Evolutionary conservation across 371 early-diverging fungal species (phyloP).

Genomic region (Basidiobolus meristosporus): DNA sequence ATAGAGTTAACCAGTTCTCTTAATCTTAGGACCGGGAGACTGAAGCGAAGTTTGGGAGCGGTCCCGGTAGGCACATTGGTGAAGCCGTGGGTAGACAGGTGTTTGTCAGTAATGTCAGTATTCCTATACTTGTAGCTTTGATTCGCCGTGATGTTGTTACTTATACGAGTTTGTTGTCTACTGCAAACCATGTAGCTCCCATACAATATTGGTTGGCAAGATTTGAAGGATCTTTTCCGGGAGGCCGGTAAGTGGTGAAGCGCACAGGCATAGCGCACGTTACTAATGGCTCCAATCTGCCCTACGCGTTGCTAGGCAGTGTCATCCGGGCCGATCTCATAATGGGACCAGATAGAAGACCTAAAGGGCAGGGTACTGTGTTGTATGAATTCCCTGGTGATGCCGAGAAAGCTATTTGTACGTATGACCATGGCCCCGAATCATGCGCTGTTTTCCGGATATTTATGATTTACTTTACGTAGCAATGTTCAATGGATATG

Average conservation of each 20-base stretch:
- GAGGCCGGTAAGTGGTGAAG: constrained; percentile 19
- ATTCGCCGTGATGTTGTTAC: background rate
- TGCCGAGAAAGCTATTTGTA: constrained; percentile 49
- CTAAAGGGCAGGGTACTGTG: constrained; percentile 52
- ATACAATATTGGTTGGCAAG: constrained; percentile 52
- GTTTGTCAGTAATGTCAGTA: constrained; percentile 44
- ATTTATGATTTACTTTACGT: constrained; percentile 4
- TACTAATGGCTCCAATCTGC: background rate
- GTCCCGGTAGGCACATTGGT: constrained; percentile 13
- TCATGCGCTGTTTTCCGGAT: background rate
- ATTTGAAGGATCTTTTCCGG: constrained; percentile 54
- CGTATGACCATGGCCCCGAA: constrained; percentile 4
- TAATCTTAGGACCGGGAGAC: constrained; percentile 27
- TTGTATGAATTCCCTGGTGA: constrained; percentile 38
- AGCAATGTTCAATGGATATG: constrained; percentile 54
- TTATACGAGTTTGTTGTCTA: background rate
- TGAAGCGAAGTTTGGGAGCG: constrained; percentile 20
- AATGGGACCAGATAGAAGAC: constrained; percentile 29
- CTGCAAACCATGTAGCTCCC: constrained; percentile 27
- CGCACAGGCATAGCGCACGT: constrained; percentile 5
- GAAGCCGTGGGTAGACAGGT: constrained; percentile 30
- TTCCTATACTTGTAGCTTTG: background rate
- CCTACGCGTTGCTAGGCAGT: constrained; percentile 1
- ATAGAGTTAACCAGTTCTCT: constrained; percentile 1
- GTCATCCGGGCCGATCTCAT: constrained; percentile 46